Base-by-base conservation (phyloP, 2,329 filamentous ascomycete genomes). In the Aspergillus hortae region DNA sequence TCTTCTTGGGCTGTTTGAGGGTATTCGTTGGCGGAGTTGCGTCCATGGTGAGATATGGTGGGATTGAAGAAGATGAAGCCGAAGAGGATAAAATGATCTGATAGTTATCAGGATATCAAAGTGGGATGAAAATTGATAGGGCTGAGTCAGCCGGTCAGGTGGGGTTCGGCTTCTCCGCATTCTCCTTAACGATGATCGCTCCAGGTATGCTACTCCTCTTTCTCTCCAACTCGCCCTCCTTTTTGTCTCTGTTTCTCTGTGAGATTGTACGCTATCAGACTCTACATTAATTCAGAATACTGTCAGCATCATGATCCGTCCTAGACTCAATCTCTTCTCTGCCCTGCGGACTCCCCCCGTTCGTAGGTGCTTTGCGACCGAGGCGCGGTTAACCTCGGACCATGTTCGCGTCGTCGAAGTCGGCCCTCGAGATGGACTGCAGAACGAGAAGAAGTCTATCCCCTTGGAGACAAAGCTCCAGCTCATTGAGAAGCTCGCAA, bases 1-100 rank as follows among this genome's bases (percentile, higher is more conserved):
- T 84, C 73, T 92, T 92, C 77, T 89, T 95, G 19, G 94, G 94
- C 64, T 92, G 88, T 78, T 80, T 69, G 73, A 77, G 46, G 17
- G 36, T 35, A 12, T 49, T 53, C 14, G 50, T 10, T 7, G 49
- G 47, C 12, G 48, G 14, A 1, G n/a, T 33, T 21, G 32, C 47
- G 2, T 54, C 56, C 54, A 54, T 57, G 27, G 38, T 56, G 41
- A 19, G 14, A 15, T 15, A 21, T 17, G n/a, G 14, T 35, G 4
- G 15, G 17, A 33, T 11, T 12, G 25, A 21, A 25, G 38, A 30
- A 15, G 46, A 43, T 33, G 40, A 33, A 17, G 35, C 15, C 7
- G 25, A 30, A 42, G 27, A 19, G 15, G 33, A 46, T 15, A n/a
- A 30, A 33, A 48, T 11, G 15, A 27, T 40, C 35, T 27, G 21